Conservation (phyloP, 495 filamentous ascomycete genomes). For the Podospora didyma region DNA sequence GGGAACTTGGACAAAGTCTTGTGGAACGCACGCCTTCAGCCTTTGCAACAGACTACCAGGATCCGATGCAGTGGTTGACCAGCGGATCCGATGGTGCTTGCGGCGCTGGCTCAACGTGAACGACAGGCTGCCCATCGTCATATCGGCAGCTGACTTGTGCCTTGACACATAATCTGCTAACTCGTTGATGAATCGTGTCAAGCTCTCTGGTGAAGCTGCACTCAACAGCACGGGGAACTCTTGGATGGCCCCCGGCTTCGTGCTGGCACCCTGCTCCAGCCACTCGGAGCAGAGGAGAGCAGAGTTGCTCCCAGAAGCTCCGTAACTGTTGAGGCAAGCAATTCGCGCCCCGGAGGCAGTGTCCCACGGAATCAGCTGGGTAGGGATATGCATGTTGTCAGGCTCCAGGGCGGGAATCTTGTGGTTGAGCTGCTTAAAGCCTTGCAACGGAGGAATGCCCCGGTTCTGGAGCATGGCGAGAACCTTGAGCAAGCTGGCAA, state of each 20-base stretch:
- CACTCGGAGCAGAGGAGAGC: slow-evolving; percentile 34
- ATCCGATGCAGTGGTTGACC: too few relatives aligned
- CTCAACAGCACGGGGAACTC: neutral
- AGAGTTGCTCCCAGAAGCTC: slow-evolving; percentile 47
- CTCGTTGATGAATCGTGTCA: too few relatives aligned
- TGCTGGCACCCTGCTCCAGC: neutral
- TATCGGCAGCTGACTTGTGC: too few relatives aligned
- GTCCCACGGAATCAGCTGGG: slow-evolving; percentile 24
- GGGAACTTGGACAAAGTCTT: neutral
- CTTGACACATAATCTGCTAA: too few relatives aligned
- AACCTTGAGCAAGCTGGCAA: slow-evolving; percentile 67
- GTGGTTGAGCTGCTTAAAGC: slow-evolving; percentile 52
- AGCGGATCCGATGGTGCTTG: neutral
- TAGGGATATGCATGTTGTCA: slow-evolving; percentile 22
- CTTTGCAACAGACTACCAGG: neutral
- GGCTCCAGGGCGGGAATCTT: slow-evolving; percentile 30
- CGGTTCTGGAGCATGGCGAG: slow-evolving; percentile 71
- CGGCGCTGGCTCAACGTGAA: too few relatives aligned
- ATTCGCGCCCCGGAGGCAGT: slow-evolving; percentile 14
- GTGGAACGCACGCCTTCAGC: neutral
- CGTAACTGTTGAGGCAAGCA: slow-evolving; percentile 53
- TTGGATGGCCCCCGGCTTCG: slow-evolving; percentile 10
- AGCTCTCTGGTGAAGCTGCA: neutral
- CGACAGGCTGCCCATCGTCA: too few relatives aligned
- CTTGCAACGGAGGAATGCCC: slow-evolving; percentile 66